Conservation (phyloP, 345 rosid genomes). For the Diplotaxis tenuifolia region DNA sequence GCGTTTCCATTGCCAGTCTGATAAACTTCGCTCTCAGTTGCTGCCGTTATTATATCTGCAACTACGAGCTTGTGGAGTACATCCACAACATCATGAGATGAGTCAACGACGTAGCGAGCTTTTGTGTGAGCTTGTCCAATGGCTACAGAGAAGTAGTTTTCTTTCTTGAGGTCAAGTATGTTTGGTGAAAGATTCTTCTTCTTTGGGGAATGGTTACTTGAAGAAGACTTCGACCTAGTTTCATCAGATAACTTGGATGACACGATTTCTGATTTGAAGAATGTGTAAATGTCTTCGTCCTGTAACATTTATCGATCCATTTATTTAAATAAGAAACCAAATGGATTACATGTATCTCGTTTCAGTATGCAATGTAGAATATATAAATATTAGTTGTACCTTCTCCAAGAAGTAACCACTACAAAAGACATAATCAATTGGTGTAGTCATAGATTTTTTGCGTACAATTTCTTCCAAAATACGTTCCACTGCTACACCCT, state of each 20-base stretch:
- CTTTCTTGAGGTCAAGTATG: constrained; percentile 81
- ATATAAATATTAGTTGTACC: constrained; percentile 40
- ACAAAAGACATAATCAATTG: constrained; percentile 82
- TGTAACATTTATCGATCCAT: constrained; percentile 17
- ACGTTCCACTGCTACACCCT: constrained; percentile 88
- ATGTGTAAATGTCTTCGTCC: constrained; percentile 92
- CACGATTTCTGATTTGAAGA: constrained; percentile 69
- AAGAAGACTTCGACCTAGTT: constrained; percentile 34
- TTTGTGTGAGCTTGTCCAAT: constrained; percentile 61
- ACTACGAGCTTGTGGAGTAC: constrained; percentile 56
- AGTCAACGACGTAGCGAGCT: constrained; percentile 58
- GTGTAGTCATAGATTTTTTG: constrained; percentile 61
- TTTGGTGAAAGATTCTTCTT: constrained; percentile 57
- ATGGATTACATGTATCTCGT: neutral
- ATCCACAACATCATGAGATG: constrained; percentile 64
- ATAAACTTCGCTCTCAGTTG: too few species aligned
- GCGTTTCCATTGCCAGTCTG: neutral
- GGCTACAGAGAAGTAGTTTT: constrained; percentile 85
- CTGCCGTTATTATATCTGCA: constrained; percentile 21
- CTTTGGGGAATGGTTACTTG: constrained; percentile 24
- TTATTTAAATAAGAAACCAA: neutral
- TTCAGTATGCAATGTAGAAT: neutral
- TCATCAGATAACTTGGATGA: constrained; percentile 10
- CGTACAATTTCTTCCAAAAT: constrained; percentile 76
- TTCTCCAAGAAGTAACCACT: constrained; percentile 85